Evolutionary conservation across 148 eudicot species (phyloP).

Genomic region (Camellia lanceoleosa): DNA sequence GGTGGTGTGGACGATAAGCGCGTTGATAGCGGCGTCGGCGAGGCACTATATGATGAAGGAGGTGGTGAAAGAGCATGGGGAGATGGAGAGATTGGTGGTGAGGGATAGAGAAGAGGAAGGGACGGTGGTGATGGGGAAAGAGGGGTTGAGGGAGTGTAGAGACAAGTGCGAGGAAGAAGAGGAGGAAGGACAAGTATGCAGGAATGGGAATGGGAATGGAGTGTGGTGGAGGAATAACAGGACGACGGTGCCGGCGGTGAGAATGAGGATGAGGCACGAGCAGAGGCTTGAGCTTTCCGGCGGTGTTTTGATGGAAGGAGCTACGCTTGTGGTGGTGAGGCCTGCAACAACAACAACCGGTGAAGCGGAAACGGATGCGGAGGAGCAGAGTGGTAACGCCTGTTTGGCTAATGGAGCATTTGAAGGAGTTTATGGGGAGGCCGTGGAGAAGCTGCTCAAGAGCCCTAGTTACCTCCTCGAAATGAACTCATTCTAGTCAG

Average conservation of each 20-base stretch:
- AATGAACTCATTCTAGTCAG: slow-evolving; percentile 36
- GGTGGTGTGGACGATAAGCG: slow-evolving; percentile 45
- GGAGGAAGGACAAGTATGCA: background rate
- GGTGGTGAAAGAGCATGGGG: slow-evolving; percentile 23
- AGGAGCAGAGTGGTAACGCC: slow-evolving; percentile 22
- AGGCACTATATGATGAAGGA: slow-evolving; percentile 41
- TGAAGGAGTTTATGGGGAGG: slow-evolving; percentile 32
- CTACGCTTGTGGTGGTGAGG: slow-evolving; percentile 41
- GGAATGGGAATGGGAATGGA: slow-evolving; percentile 10
- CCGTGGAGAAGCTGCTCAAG: slow-evolving; percentile 33
- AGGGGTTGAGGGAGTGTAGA: slow-evolving; percentile 26
- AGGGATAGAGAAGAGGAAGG: slow-evolving; percentile 37
- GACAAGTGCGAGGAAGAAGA: slow-evolving; percentile 12
- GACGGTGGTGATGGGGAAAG: slow-evolving; percentile 28
- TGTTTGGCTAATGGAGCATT: slow-evolving; percentile 22
- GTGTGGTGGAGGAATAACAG: slow-evolving; percentile 34
- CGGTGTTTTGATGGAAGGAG: slow-evolving; percentile 32
- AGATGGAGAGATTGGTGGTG: slow-evolving; percentile 23
- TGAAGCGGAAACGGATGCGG: background rate
- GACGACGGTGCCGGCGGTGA: slow-evolving; percentile 39
- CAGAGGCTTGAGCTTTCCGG: slow-evolving; percentile 27
- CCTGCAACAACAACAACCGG: background rate
- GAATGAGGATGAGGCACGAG: slow-evolving; percentile 45
- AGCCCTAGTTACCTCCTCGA: slow-evolving; percentile 36
- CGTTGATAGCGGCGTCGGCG: slow-evolving; percentile 42